Evolutionary conservation across 2,329 filamentous ascomycete species (phyloP).

Genomic region (Bretziella fagacearum): DNA sequence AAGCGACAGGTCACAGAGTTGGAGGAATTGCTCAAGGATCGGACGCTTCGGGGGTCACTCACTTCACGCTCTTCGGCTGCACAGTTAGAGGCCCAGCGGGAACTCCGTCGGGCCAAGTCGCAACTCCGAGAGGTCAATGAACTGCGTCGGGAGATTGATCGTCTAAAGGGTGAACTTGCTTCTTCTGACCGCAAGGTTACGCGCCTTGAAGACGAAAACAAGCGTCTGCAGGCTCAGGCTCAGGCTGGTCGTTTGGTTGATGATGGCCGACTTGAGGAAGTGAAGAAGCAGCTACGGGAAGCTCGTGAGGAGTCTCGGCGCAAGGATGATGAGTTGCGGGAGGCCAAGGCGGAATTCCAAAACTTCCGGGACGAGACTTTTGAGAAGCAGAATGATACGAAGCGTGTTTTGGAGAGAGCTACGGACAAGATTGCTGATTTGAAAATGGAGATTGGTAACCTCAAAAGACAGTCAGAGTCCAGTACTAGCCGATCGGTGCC

Average conservation of each 20-base stretch:
- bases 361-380: constrained; percentile 36
- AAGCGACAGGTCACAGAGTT: constrained; percentile 42
- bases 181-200: constrained; percentile 28
- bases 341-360: constrained; percentile 35
- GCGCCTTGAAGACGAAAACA: constrained; percentile 24
- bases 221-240: constrained; percentile 16
- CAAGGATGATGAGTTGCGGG: constrained; percentile 34
- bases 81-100: constrained; percentile 34
- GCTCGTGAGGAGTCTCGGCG: constrained; percentile 28
- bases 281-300: constrained; percentile 24
- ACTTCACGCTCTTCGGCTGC: constrained; percentile 35
- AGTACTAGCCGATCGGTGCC: not conserved
- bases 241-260: constrained; percentile 16
- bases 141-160: constrained; percentile 36
- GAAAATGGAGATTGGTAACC: constrained; percentile 33
- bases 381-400: constrained; percentile 35
- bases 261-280: constrained; percentile 6
- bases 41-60: constrained; percentile 23
- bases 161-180: constrained; percentile 33
- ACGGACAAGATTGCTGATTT: constrained; percentile 40
- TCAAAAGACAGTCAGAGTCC: constrained; percentile 17
- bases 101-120: constrained; percentile 36
- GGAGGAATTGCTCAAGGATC: constrained; percentile 31
- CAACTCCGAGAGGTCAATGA: constrained; percentile 36
- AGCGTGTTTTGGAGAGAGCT: constrained; percentile 37